Conservation (phyloP, 805 yeast species). For the Debaryomyces maramus region DNA sequence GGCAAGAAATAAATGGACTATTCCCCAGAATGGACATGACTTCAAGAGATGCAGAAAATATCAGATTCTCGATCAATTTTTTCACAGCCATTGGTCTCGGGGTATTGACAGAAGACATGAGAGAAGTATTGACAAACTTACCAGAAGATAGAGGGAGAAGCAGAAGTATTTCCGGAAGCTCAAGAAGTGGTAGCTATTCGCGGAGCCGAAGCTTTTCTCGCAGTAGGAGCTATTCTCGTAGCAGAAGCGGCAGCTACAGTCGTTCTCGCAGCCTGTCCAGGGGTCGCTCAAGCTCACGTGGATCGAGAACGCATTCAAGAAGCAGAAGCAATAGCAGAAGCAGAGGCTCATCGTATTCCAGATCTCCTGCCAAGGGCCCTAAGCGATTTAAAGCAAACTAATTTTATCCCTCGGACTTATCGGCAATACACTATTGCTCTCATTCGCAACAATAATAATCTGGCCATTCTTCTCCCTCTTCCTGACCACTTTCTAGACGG, state of each 20-base stretch:
- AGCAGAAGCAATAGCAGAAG: slow-evolving; percentile 14
- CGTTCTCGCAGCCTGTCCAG: slow-evolving; percentile 15
- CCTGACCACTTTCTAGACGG: too few relatives aligned
- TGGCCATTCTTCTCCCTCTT: too few relatives aligned
- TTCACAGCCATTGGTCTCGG: slow-evolving; percentile 94
- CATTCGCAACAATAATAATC: too few relatives aligned
- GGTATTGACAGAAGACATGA: slow-evolving; percentile 76
- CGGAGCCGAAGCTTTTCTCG: slow-evolving; percentile 16
- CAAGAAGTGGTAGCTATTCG: slow-evolving; percentile 14
- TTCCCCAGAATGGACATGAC: slow-evolving; percentile 53
- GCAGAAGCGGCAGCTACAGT: slow-evolving; percentile 15
- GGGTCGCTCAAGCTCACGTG: not conserved
- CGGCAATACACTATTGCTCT: too few relatives aligned
- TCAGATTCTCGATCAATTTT: slow-evolving; percentile 80
- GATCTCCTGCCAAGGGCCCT: not conserved
- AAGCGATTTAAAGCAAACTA: not conserved
- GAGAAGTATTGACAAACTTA: slow-evolving; percentile 48
- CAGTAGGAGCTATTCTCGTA: slow-evolving; percentile 20
- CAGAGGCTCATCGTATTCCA: not conserved
- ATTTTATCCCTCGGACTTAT: not conserved
- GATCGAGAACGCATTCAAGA: slow-evolving; percentile 3
- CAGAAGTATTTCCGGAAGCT: slow-evolving; percentile 13
- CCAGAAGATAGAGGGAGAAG: slow-evolving; percentile 20
- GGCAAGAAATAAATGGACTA: slow-evolving; percentile 52
- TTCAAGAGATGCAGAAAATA: slow-evolving; percentile 44